Evolutionary conservation across 2,329 filamentous ascomycete genomes (phyloP), one percentile per base, ranked within the genome.

Genomic region (Sclerotinia spermophila): DNA sequence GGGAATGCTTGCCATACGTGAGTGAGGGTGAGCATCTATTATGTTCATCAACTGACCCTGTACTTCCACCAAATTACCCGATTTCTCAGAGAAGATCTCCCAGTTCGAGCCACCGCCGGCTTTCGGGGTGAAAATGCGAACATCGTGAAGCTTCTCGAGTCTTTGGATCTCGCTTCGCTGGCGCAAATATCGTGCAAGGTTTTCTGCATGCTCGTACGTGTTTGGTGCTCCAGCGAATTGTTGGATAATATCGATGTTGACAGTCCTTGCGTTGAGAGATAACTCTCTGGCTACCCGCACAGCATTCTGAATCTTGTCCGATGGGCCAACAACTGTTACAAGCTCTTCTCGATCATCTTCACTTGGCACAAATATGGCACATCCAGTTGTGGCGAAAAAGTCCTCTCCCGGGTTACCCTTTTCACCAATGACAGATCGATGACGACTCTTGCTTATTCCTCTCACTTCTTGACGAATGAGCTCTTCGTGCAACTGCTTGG

Each of bases 351-450:
- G 45, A 71, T 96, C 92, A 68, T 92, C 89, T 35, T 90, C 88
- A 38, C 85, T 85, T 11, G 90, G 95, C 60, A 98, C 82, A 71
- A 98, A 87, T 72, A 98, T 90, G 58, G 92, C 88, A 81, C 96
- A 99, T 73, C 95, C 95, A 71, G 96, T 98, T 78, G 97, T 89
- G 60, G 90, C 86, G 74, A 97, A 89, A 84, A 99, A 97, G 60
- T 97, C 89, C 71, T 97, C 89, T 45, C 93, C 85, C 27, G 92
- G 89, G 73, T 92, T 87, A 72, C 92, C 94, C 73, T 90, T 87
- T 73, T 95, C 90, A 67, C 95, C 95, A 73, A 97, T 90, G 78
- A 99, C 96, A 84, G 97, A 98, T 80, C 97, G 94, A 80, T 98
- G 96, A 67, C 93, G 90, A 64, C 93, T 93, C 73, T 91, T 90